phyloP scores from a whole-genome alignment of 805 yeast genomes.

The Candida sanyiensis region DNA sequence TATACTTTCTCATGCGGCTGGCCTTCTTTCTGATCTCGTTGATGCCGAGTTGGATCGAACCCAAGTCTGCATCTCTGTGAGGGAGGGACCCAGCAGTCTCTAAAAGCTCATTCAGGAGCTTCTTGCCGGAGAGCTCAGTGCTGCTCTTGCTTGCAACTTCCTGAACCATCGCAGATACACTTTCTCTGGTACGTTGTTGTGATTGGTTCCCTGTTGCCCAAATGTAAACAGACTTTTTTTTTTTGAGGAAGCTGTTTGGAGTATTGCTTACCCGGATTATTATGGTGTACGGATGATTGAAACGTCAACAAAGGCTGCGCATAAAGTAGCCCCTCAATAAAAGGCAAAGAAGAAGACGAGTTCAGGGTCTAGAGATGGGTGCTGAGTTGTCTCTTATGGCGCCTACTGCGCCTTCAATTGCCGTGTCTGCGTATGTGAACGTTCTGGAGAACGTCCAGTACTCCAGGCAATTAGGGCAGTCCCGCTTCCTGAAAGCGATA shows the following conservation, averaged over 20 bases:
- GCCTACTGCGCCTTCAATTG: slow-evolving; percentile 89
- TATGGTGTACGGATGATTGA: too few species aligned
- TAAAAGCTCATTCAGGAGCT: slow-evolving; percentile 58
- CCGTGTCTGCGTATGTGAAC: slow-evolving; percentile 83
- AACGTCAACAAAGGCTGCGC: too few species aligned
- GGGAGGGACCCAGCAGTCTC: slow-evolving; percentile 79
- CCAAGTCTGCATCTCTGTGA: slow-evolving; percentile 55
- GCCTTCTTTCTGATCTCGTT: slow-evolving; percentile 72
- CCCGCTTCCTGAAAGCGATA: slow-evolving; percentile 81
- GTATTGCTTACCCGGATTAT: too few species aligned
- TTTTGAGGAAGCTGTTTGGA: too few species aligned
- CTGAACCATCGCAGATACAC: slow-evolving; percentile 6
- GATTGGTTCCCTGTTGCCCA: too few species aligned
- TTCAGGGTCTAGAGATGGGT: slow-evolving; percentile 72
- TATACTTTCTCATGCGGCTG: slow-evolving; percentile 45
- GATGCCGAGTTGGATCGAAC: slow-evolving; percentile 74
- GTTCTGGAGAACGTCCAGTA: slow-evolving; percentile 73
- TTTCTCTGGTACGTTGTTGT: too few species aligned
- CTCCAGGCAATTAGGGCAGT: slow-evolving; percentile 66
- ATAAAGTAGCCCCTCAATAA: too few species aligned
- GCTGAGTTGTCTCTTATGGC: slow-evolving; percentile 79
- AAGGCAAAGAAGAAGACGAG: too few species aligned
- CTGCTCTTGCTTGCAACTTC: neutral
- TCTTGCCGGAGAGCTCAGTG: slow-evolving; percentile 17
- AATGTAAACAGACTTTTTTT: too few species aligned